Evolutionary conservation across 2,329 filamentous ascomycete species (phyloP), one percentile per base, ranked within the genome.

Genomic region (Penicillium expansum): DNA sequence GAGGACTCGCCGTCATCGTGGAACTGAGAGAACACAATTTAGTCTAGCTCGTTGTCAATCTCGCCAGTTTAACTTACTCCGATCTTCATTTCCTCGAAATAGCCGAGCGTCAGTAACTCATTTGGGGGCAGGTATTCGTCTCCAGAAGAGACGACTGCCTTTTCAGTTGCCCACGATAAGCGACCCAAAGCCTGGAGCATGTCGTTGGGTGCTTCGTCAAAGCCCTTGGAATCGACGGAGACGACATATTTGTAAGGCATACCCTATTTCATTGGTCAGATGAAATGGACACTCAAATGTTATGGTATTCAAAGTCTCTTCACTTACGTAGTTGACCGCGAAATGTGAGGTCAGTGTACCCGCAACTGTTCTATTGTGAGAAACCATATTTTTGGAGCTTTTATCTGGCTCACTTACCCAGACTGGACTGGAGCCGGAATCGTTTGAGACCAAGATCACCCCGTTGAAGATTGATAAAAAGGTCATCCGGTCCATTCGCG

Each of bases 201-300:
- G 1, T 72, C 71, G 1, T 62, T 57, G 1, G 76, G 76, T 1
- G 79, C 76, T 29, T 74, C 71, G 10, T 65, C 64, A 51, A 82
- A 82, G 0, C 71, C 66, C 29, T 70, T 72, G 4, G 76, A 79
- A 18, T 74, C 70, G 6, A 80, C 79, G 1, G 76, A 74, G 6
- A 82, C 82, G 32, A 85, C 75, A 65, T 82, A 86, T 57, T 85
- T 85, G 67, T 86, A 86, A 0, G 82, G 82, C 77, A 83, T 82
- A 3, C 83, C 83, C 73, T 81, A 11, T 43, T 10, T 8, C 3
- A 24, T 7, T 32, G 5, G 38, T 49, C 14, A 57, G 14, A 20
- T 49, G 14, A 39, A 7, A 27, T 29, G 2, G 6, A 41, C 7
- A 27, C 3, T 8, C 20, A 16, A 30, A 33, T 41, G 0, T 18